phyloP scores from a whole-genome alignment of 2,329 filamentous ascomycete genomes.

The Ophiostoma tasmaniense region DNA sequence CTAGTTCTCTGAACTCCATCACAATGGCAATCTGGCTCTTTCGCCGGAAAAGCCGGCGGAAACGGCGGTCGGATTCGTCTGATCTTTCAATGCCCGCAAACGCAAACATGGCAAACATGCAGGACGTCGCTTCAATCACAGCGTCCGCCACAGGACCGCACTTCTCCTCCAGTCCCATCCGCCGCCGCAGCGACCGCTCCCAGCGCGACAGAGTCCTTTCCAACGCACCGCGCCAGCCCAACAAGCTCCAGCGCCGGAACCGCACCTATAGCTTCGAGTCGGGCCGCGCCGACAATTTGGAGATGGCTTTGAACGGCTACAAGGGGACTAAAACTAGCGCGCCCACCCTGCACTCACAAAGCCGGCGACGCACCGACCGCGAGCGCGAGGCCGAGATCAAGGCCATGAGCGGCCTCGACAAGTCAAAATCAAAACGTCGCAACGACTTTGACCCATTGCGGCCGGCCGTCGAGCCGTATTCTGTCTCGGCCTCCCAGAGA shows the following conservation, averaged over 20 bases:
- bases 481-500: not conserved
- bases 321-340: not conserved
- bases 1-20: not conserved
- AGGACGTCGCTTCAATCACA: slow-evolving; percentile 21
- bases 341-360: not conserved
- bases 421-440: not conserved
- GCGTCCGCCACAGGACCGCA: slow-evolving; percentile 24
- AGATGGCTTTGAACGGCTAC: slow-evolving; percentile 11
- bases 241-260: slow-evolving; percentile 40
- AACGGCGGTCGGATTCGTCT: no score
- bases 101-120: no score
- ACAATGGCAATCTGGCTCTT: slow-evolving; percentile 79
- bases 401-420: slow-evolving; percentile 54
- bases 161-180: slow-evolving; percentile 17
- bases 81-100: no score
- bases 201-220: not conserved
- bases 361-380: slow-evolving; percentile 42
- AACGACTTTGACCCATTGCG: slow-evolving; percentile 54
- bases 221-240: slow-evolving; percentile 22
- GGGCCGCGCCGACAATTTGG: slow-evolving; percentile 47
- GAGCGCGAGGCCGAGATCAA: slow-evolving; percentile 81
- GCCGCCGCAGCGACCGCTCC: slow-evolving; percentile 19
- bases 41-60: slow-evolving; percentile 62
- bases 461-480: slow-evolving; percentile 46
- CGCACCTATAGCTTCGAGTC: slow-evolving; percentile 56